Evolutionary conservation across 1,139 yeast genomes (phyloP).

Genomic region (Diutina rugosa): DNA sequence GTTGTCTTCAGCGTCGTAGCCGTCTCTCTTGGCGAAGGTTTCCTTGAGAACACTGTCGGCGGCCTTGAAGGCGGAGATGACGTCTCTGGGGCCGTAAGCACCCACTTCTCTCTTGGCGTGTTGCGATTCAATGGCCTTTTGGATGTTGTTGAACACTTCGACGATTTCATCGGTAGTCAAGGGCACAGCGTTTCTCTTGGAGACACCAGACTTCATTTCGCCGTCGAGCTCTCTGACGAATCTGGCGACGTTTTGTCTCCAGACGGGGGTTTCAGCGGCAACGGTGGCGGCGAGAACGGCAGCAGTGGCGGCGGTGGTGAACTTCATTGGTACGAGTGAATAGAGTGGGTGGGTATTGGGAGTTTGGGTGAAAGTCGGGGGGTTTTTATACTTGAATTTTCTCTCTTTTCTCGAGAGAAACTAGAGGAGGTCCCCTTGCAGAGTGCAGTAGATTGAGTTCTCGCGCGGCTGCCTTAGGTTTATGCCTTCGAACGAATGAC

Average conservation of each 20-base stretch:
- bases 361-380: background rate
- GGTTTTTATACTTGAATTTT: background rate
- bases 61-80: background rate
- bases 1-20: background rate
- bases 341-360: background rate
- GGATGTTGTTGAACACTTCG: background rate
- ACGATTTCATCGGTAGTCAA: background rate
- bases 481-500: no score
- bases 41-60: background rate
- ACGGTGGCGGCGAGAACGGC: background rate
- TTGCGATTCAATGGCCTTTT: background rate
- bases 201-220: background rate
- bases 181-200: background rate
- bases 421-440: background rate
- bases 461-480: background rate
- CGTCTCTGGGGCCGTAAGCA: background rate
- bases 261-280: background rate
- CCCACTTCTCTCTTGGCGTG: background rate
- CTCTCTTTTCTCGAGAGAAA: background rate
- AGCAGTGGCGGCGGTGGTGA: background rate
- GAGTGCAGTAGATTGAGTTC: background rate
- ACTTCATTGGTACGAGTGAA: slow-evolving; percentile 1
- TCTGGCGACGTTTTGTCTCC: background rate
- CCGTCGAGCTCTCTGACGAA: background rate
- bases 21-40: background rate